Percentiles rank a stretch among this genome's conserved stretches.
Conservation (phyloP, 1,139 yeast species). For the Nematodospora anomalae region DNA sequence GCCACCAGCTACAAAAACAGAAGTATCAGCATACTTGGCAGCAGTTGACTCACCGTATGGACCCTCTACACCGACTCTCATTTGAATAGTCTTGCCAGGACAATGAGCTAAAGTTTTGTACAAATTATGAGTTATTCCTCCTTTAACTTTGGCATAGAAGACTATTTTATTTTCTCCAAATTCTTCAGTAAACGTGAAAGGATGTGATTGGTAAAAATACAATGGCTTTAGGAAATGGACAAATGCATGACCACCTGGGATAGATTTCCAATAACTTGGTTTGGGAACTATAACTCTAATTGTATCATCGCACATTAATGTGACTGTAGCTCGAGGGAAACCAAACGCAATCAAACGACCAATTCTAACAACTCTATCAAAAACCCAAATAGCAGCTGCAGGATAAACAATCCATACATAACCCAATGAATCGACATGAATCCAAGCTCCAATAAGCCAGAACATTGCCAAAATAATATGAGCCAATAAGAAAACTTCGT, state of each 20-base stretch:
- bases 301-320: constrained; percentile 37
- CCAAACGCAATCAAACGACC: constrained; percentile 37
- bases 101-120: constrained; percentile 27
- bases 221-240: constrained; percentile 41
- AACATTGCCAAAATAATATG: constrained; percentile 44
- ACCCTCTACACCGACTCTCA: constrained; percentile 40
- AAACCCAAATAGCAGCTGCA: constrained; percentile 41
- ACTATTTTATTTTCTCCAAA: constrained; percentile 18
- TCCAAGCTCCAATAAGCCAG: constrained; percentile 43
- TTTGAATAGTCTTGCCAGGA: constrained; percentile 26
- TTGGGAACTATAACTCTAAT: constrained; percentile 41
- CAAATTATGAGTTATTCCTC: constrained; percentile 39
- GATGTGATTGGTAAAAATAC: constrained; percentile 46
- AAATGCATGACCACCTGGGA: constrained; percentile 55
- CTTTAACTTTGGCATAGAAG: constrained; percentile 34
- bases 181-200: constrained; percentile 26
- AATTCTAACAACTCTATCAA: constrained; percentile 42
- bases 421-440: constrained; percentile 41
- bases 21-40: constrained; percentile 30
- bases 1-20: constrained; percentile 46
- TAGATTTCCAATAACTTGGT: constrained; percentile 40
- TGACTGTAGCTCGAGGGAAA: constrained; percentile 35
- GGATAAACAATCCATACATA: constrained; percentile 41
- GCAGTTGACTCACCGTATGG: constrained; percentile 39
- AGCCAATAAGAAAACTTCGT: constrained; percentile 41